These are phyloP conservation scores for Clarireedia paspali DNA, from an alignment of 2,329 filamentous ascomycete genomes.

Conservation along the genomic window DNA sequence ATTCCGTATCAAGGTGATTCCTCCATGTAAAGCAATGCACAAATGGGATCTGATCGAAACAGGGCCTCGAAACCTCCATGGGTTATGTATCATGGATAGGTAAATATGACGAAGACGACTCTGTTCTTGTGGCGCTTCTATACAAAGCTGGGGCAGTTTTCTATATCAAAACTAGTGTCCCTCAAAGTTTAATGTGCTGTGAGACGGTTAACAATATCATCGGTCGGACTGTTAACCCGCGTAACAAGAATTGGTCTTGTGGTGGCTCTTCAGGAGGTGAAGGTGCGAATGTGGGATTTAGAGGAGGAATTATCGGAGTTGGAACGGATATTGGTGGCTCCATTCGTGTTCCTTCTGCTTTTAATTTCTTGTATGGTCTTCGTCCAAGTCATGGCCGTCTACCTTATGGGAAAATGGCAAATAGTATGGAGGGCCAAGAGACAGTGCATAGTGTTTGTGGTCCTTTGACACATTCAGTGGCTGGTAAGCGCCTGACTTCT, in stretches of 20 bases:
- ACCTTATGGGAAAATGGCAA: constrained; percentile 28
- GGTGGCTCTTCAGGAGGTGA: constrained; percentile 30
- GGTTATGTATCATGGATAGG: constrained; percentile 55
- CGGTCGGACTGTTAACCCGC: constrained; percentile 31
- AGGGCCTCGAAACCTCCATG: constrained; percentile 41
- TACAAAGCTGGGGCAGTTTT: constrained; percentile 33
- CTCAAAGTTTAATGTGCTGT: constrained; percentile 32
- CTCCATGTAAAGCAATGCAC: neutral
- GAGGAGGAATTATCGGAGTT: constrained; percentile 26
- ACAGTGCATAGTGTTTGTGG: constrained; percentile 30
- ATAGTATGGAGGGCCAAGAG: constrained; percentile 36
- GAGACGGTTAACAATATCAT: constrained; percentile 39
- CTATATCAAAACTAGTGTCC: constrained; percentile 35
- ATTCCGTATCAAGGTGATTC: constrained; percentile 45
- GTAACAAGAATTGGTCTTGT: constrained; percentile 22
- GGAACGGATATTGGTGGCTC: constrained; percentile 29
- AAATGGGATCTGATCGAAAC: constrained; percentile 1
- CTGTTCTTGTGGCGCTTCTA: constrained; percentile 34
- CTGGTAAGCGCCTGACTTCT: constrained; percentile 23
- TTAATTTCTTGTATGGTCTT: constrained; percentile 32
- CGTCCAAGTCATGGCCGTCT: constrained; percentile 28
- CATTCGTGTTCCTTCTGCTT: constrained; percentile 32
- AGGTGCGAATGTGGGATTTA: constrained; percentile 27
- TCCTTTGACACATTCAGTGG: constrained; percentile 31
- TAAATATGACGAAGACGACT: constrained; percentile 34